These are phyloP conservation scores for Chlorella sp. DNA, from an alignment of 139 green algal species.

Conservation along the genomic window DNA sequence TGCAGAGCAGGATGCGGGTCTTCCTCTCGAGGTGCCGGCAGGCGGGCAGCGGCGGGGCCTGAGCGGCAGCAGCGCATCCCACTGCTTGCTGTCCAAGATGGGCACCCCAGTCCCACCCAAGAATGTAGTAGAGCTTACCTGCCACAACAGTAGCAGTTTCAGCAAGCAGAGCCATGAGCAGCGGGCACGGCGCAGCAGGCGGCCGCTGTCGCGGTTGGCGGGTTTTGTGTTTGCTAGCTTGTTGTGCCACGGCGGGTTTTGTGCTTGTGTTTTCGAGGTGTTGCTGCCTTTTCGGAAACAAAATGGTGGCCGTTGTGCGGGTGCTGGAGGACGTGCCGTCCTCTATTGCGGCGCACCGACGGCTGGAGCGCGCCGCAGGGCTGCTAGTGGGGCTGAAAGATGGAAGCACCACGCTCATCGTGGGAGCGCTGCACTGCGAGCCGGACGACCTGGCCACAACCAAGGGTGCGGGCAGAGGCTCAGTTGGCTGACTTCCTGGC, in stretches of 20 bases:
- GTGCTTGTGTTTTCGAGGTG: not conserved
- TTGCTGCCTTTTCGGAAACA: not conserved
- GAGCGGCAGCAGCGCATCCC: too few species aligned
- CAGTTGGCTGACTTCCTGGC: too few species aligned
- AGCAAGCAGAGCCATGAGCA: too few species aligned
- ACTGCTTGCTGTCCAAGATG: too few species aligned
- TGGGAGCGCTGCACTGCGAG: conserved; percentile 10
- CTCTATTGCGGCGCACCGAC: not conserved
- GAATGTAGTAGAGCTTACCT: too few species aligned
- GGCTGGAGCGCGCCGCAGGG: not conserved
- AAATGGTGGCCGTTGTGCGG: not conserved
- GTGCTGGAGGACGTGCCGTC: conserved; percentile 1
- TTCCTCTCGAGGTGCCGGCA: too few species aligned
- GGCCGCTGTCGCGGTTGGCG: too few species aligned
- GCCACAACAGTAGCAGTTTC: too few species aligned
- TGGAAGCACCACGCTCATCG: not conserved
- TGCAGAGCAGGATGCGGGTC: too few species aligned
- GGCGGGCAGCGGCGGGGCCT: too few species aligned
- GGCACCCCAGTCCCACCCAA: too few species aligned
- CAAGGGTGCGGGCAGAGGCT: not conserved
- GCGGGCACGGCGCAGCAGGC: not conserved
- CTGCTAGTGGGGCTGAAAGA: conserved; percentile 14
- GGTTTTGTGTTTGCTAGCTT: not conserved
- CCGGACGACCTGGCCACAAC: conserved; percentile 6
- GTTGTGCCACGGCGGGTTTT: not conserved